Evolutionary conservation across 2,329 filamentous ascomycete genomes (phyloP).

Genomic region (Trichoderma atrobrunneum): DNA sequence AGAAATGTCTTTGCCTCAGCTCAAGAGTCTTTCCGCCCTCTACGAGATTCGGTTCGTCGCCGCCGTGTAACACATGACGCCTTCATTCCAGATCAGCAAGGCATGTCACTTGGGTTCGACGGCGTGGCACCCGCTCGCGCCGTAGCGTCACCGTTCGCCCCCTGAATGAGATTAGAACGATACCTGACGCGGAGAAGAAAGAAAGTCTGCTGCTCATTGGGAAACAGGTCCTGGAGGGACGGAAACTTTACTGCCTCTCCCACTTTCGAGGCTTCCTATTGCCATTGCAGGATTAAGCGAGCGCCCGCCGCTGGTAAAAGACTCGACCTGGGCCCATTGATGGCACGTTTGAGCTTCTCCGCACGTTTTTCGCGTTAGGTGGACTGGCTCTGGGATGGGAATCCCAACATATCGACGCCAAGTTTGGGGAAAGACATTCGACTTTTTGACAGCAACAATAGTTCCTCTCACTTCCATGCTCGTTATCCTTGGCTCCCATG

Average conservation of each 20-base stretch:
- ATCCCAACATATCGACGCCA: neutral
- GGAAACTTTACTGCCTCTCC: neutral
- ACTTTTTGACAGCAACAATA: neutral
- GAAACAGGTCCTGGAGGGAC: neutral
- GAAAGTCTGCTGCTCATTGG: neutral
- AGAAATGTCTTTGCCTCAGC: neutral
- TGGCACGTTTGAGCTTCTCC: neutral
- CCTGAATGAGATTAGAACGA: neutral
- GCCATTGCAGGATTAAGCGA: neutral
- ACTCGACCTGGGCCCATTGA: neutral
- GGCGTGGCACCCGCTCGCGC: neutral
- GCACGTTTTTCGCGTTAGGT: neutral
- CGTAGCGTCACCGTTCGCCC: neutral
- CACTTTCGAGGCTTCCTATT: neutral
- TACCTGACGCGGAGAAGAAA: neutral
- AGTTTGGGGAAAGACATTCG: neutral
- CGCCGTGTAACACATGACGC: slow-evolving; percentile 5
- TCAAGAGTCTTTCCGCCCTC: neutral
- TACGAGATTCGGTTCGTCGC: neutral
- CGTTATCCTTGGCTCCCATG: neutral
- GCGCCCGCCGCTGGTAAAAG: neutral
- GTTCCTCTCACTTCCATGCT: neutral
- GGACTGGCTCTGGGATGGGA: neutral
- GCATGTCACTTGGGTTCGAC: neutral
- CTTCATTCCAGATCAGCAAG: slow-evolving; percentile 2